Evolutionary conservation across 2,329 filamentous ascomycete species (phyloP).

Genomic region (Sclerotiophoma versabilis): DNA sequence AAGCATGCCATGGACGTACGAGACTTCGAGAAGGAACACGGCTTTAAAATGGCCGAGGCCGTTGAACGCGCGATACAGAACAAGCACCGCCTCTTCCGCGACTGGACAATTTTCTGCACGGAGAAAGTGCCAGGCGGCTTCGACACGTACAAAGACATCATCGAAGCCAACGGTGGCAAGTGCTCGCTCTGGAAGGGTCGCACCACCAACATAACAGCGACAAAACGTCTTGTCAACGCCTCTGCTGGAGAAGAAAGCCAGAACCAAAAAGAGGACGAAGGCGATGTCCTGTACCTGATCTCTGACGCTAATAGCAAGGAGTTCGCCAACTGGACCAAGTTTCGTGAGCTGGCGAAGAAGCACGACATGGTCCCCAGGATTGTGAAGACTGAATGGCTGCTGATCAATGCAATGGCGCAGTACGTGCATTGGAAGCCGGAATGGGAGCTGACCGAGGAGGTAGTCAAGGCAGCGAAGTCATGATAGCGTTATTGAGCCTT

Average conservation of each 20-base stretch:
- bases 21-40: constrained; percentile 74
- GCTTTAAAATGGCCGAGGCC: constrained; percentile 72
- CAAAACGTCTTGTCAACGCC: constrained; percentile 43
- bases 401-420: constrained; percentile 90
- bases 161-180: constrained; percentile 85
- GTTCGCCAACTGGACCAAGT: constrained; percentile 77
- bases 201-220: constrained; percentile 68
- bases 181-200: constrained; percentile 80
- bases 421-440: constrained; percentile 60
- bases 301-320: constrained; percentile 72
- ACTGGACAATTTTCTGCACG: constrained; percentile 84
- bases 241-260: constrained; percentile 52
- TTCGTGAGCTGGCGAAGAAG: constrained; percentile 77
- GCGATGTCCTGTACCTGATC: constrained; percentile 74
- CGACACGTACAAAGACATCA: constrained; percentile 85
- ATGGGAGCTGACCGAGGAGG: constrained; percentile 46
- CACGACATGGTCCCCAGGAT: constrained; percentile 82
- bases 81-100: constrained; percentile 75
- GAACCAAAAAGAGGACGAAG: constrained; percentile 68
- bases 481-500: constrained; percentile 6
- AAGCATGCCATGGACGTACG: constrained; percentile 75
- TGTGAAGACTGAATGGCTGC: constrained; percentile 85
- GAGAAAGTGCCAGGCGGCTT: constrained; percentile 79
- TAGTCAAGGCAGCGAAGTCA: constrained; percentile 33
- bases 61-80: constrained; percentile 77